These are phyloP conservation scores for Cylindrotheca fusiformis DNA, from an alignment of 108 stramenopile species.

Conservation along the genomic window DNA sequence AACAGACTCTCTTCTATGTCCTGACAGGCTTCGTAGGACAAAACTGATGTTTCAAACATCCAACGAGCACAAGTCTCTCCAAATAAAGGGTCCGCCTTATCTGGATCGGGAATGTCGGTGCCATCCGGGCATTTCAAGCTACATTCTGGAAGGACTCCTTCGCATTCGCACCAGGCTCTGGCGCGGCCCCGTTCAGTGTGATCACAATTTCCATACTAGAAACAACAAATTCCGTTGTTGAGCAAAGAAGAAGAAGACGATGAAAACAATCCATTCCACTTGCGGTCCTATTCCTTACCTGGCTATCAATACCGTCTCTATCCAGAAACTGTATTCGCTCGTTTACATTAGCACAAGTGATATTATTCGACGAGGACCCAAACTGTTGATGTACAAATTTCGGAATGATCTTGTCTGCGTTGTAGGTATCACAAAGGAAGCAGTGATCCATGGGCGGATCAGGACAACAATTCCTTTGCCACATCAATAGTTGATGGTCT, in stretches of 20 bases:
- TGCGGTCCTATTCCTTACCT: background rate
- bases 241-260: background rate
- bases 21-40: background rate
- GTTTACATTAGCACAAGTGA: background rate
- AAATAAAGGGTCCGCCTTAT: background rate
- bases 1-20: background rate
- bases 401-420: background rate
- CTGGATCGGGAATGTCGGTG: background rate
- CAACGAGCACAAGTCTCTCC: slow-evolving; percentile 1
- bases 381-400: background rate
- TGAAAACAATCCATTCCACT: too few species aligned
- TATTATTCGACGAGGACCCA: background rate
- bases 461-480: background rate
- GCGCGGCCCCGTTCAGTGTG: background rate
- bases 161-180: background rate
- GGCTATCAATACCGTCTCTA: background rate
- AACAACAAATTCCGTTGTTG: background rate
- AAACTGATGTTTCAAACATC: background rate
- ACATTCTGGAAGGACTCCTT: background rate
- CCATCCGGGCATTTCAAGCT: background rate
- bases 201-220: slow-evolving; percentile 1
- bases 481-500: background rate
- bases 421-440: background rate
- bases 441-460: background rate
- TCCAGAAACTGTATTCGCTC: background rate